phyloP scores from a whole-genome alignment of 164 flowering plant species.

The Umbilicus rupestris region DNA sequence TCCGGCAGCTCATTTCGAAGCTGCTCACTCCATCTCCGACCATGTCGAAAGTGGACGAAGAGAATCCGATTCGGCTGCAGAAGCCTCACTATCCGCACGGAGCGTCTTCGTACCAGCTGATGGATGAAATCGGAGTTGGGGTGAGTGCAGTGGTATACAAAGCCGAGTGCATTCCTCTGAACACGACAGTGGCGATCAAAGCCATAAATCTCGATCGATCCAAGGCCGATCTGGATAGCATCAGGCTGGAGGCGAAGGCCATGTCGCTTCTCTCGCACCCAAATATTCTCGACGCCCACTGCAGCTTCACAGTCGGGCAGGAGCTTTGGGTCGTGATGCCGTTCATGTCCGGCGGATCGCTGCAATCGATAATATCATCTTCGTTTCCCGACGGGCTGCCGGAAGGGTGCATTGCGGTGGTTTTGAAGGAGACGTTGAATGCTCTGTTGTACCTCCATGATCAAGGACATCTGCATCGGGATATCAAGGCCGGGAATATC shows the following conservation, averaged over 20 bases:
- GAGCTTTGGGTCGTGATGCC: constrained; percentile 93
- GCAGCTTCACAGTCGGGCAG: constrained; percentile 62
- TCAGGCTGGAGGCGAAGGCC: constrained; percentile 52
- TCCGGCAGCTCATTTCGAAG: neutral
- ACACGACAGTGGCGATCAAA: constrained; percentile 60
- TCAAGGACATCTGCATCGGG: constrained; percentile 75
- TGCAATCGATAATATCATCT: constrained; percentile 59
- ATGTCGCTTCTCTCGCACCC: constrained; percentile 74
- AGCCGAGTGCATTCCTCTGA: constrained; percentile 47
- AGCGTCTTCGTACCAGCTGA: constrained; percentile 34
- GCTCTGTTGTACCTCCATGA: constrained; percentile 68
- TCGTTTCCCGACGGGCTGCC: constrained; percentile 53
- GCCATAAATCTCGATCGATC: constrained; percentile 60
- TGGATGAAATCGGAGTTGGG: constrained; percentile 57
- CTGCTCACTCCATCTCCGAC: neutral
- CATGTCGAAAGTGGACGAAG: constrained; percentile 10
- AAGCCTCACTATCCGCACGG: constrained; percentile 46
- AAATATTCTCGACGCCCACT: constrained; percentile 63
- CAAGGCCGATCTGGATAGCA: constrained; percentile 31
- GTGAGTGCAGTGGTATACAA: constrained; percentile 63
- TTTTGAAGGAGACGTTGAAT: constrained; percentile 48
- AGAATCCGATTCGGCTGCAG: constrained; percentile 12
- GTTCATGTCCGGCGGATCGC: constrained; percentile 76
- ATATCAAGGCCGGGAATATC: constrained; percentile 75
- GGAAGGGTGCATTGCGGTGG: constrained; percentile 49